Conservation (phyloP, 2,329 filamentous ascomycete genomes). For the Xylaria sp. region DNA sequence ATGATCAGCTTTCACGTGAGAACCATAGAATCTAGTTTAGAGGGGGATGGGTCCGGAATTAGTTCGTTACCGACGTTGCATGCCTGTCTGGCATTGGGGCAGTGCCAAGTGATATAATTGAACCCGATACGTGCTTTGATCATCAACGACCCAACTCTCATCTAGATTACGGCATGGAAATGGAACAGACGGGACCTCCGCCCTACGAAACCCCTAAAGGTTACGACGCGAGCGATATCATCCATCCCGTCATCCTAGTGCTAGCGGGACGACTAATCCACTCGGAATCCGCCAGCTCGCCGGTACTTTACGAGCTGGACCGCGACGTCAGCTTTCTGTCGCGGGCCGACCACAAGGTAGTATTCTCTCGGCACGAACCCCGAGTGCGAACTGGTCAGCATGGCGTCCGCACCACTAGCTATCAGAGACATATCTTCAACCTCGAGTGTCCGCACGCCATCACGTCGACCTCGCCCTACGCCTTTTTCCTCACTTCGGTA, state of each 20-base stretch:
- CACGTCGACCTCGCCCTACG: conserved; percentile 14
- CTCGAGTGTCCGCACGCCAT: conserved; percentile 24
- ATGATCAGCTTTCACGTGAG: neutral
- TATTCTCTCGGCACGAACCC: conserved; percentile 31
- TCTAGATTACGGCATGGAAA: neutral
- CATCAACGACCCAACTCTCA: neutral
- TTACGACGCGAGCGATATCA: conserved; percentile 10
- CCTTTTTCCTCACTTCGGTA: conserved; percentile 14
- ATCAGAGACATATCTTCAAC: conserved; percentile 27
- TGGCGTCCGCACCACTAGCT: neutral
- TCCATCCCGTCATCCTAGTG: conserved; percentile 38
- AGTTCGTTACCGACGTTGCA: conserved; percentile 14
- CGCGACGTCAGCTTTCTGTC: conserved; percentile 30
- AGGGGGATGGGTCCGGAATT: conserved; percentile 18
- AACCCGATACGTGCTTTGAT: neutral
- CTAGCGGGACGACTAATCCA: conserved; percentile 61
- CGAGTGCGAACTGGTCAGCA: conserved; percentile 8
- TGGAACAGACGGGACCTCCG: conserved; percentile 20
- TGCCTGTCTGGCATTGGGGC: neutral
- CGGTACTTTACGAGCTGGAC: conserved; percentile 36
- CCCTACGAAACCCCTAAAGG: conserved; percentile 19
- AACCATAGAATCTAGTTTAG: neutral
- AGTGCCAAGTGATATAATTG: neutral
- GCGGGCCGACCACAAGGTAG: conserved; percentile 23
- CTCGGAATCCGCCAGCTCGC: conserved; percentile 48